These are phyloP conservation scores for Chaetothyriales sp. DNA, from an alignment of 2,329 filamentous ascomycete species.

Conservation along the genomic window DNA sequence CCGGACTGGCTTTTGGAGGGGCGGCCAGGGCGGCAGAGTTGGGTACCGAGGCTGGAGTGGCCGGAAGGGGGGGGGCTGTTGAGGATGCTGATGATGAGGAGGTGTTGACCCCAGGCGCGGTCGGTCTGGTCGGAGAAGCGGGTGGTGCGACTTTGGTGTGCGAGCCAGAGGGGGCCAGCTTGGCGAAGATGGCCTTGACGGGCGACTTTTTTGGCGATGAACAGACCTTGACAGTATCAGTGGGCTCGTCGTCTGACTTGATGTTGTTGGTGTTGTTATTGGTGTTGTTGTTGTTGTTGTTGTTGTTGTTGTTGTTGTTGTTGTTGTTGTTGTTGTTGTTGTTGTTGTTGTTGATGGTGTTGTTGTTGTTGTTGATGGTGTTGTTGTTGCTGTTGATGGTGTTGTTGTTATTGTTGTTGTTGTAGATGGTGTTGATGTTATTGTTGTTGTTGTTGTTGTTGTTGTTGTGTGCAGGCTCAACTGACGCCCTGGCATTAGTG, in stretches of 20 bases:
- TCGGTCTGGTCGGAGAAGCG: slow-evolving; percentile 43
- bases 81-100: slow-evolving; percentile 39
- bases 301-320: too few relatives aligned
- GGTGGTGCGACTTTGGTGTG: slow-evolving; percentile 50
- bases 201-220: slow-evolving; percentile 46
- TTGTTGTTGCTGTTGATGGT: too few relatives aligned
- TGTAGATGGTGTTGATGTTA: too few relatives aligned
- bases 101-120: slow-evolving; percentile 26
- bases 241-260: slow-evolving; percentile 20
- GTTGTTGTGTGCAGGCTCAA: slow-evolving; percentile 34
- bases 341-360: too few relatives aligned
- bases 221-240: slow-evolving; percentile 29
- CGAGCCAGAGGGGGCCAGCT: slow-evolving; percentile 28
- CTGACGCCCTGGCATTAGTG: slow-evolving; percentile 56
- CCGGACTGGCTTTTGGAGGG: slow-evolving; percentile 30
- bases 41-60: slow-evolving; percentile 25
- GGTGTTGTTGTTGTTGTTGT: too few relatives aligned
- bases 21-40: slow-evolving; percentile 33
- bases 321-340: too few relatives aligned
- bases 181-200: slow-evolving; percentile 36
- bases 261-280: too few relatives aligned
- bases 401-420: too few relatives aligned
- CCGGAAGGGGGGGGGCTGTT: not conserved
- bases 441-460: too few relatives aligned
- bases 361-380: too few relatives aligned